Evolutionary conservation across 306 rosid species (phyloP), one percentile per base, ranked within the genome.

Genomic region (Lupinus albus): DNA sequence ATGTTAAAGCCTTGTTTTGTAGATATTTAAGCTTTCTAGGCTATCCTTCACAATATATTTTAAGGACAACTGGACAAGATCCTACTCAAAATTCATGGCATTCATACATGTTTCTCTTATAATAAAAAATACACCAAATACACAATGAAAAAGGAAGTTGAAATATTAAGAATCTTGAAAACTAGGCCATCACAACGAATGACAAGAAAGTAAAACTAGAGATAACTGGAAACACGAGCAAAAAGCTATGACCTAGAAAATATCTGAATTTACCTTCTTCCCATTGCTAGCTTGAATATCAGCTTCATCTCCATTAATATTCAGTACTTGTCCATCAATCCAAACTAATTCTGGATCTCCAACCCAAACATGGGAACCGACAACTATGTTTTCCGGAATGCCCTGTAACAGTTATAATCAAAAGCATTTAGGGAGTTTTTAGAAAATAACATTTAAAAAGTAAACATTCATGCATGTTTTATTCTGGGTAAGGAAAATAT

Each of bases 291-390:
- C 73, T 77, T 86, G 84, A 76, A 93, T 82, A 84, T 83, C 95
- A 64, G 91, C 97, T 30, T 88, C 88, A n/a, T 86, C 91, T 68
- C 94, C 95, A 70, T 57, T 77, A 48, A 93, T 90, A 57, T 70
- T 79, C 61, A 77, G 17, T 46, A 89, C 91, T 72, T 76, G 63
- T 60, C 98, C 98, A 72, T 84, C 96, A 79, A 76, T 68, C 98
- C 98, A 93, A 69, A 86, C 86, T 61, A 81, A 51, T 17, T 86
- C 92, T 67, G 85, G 73, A 69, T 89, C 86, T 70, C 78, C 94
- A 76, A 88, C 87, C 97, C 96, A 89, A 61, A 89, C 66, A 5
- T 82, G 90, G 82, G 98, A 86, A 63, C 94, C 97, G 52, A 84
- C 89, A 73, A 82, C 79, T 63, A 93, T 80, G 71, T 84, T 93